Percentiles rank a stretch among this genome's conserved stretches.
These are phyloP conservation scores for Hamamelis virginiana DNA, from an alignment of 164 flowering plant species.

Conservation along the genomic window DNA sequence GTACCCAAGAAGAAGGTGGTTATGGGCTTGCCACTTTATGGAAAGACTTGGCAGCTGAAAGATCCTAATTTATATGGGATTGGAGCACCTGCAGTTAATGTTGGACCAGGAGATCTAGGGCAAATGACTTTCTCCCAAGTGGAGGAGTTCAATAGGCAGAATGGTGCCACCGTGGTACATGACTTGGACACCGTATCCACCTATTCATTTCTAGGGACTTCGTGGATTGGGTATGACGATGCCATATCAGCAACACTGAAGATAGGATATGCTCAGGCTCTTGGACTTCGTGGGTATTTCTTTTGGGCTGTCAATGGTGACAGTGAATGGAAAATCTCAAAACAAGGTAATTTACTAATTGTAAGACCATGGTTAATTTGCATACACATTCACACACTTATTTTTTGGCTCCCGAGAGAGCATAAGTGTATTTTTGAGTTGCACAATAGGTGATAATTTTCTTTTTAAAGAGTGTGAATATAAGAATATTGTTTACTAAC, in stretches of 20 bases:
- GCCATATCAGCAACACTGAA: conserved; percentile 20
- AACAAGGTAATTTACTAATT: too few species aligned
- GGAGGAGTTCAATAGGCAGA: conserved; percentile 24
- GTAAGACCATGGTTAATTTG: too few species aligned
- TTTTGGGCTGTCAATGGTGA: conserved; percentile 57
- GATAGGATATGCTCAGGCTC: conserved; percentile 41
- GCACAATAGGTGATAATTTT: too few species aligned
- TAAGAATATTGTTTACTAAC: too few species aligned
- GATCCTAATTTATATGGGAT: conserved; percentile 31
- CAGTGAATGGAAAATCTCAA: conserved; percentile 39
- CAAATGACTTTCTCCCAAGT: conserved; percentile 30
- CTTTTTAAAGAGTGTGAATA: too few species aligned
- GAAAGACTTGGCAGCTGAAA: conserved; percentile 48
- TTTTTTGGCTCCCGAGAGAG: too few species aligned
- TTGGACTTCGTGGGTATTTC: conserved; percentile 54
- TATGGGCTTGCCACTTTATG: conserved; percentile 60
- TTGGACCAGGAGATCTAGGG: conserved; percentile 45
- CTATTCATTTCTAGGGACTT: conserved; percentile 37
- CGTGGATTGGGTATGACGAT: conserved; percentile 59
- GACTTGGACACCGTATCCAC: conserved; percentile 38
- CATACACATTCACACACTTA: too few species aligned
- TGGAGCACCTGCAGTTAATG: conserved; percentile 42
- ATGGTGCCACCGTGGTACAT: conserved; percentile 38
- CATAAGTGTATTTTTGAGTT: too few species aligned
- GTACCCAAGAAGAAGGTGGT: conserved; percentile 35